These are phyloP conservation scores for Starmera quercuum DNA, from an alignment of 805 yeast species.

Conservation along the genomic window DNA sequence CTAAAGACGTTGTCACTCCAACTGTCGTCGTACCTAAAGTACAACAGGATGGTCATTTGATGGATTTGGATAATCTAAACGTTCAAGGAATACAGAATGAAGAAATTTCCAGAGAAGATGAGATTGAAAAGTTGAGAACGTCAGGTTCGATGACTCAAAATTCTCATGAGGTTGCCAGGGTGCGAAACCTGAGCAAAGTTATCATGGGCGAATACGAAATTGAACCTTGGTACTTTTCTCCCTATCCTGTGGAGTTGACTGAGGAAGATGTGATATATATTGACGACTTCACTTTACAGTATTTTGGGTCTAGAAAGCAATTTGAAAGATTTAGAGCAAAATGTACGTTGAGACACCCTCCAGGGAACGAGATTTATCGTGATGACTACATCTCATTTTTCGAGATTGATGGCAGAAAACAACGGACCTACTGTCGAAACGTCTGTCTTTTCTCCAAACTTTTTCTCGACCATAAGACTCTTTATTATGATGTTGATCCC, in stretches of 20 bases:
- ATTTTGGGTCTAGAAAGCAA: constrained; percentile 83
- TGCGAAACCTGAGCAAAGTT: constrained; percentile 71
- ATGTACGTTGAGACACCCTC: constrained; percentile 90
- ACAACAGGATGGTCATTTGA: constrained; percentile 42
- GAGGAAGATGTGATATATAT: constrained; percentile 87
- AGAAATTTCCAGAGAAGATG: constrained; percentile 80
- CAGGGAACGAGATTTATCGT: constrained; percentile 95
- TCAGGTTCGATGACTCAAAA: constrained; percentile 98
- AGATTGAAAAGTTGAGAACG: constrained; percentile 83
- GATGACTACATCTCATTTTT: constrained; percentile 90
- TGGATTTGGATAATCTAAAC: constrained; percentile 78
- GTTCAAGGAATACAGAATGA: constrained; percentile 75
- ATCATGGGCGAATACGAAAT: constrained; percentile 86
- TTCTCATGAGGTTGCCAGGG: constrained; percentile 78
- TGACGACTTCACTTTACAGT: constrained; percentile 85
- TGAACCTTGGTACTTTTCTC: constrained; percentile 99
- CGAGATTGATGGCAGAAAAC: constrained; percentile 95
- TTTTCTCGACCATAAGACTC: constrained; percentile 90
- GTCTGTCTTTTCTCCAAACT: constrained; percentile 83
- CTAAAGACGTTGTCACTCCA: constrained; percentile 19
- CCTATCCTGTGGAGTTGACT: constrained; percentile 91
- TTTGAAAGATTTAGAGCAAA: constrained; percentile 87
- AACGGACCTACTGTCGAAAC: constrained; percentile 96
- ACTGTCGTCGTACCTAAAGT: constrained; percentile 17
- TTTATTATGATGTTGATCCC: constrained; percentile 97